These are phyloP conservation scores for Cudoniella acicularis DNA, from an alignment of 495 filamentous ascomycete genomes.

Conservation along the genomic window DNA sequence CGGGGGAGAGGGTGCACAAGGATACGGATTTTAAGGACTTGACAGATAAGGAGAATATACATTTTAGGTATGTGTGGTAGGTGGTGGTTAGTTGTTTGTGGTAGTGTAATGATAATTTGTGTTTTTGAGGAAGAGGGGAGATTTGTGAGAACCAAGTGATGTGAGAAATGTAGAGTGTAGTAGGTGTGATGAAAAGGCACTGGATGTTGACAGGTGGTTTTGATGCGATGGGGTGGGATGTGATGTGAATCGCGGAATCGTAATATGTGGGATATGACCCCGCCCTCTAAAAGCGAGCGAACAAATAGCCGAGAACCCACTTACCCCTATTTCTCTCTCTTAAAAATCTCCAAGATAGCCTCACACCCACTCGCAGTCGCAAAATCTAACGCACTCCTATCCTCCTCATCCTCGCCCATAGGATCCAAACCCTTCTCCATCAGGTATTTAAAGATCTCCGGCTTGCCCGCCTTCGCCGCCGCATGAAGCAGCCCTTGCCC, in stretches of 20 bases:
- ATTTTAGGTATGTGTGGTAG: conserved; percentile 27
- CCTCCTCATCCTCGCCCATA: conserved; percentile 25
- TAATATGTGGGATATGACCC: too few species aligned
- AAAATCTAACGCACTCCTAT: conserved; percentile 20
- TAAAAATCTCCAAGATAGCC: conserved; percentile 5
- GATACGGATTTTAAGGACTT: conserved; percentile 29
- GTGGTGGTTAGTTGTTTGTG: too few species aligned
- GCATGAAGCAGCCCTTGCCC: conserved; percentile 4
- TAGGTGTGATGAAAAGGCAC: too few species aligned
- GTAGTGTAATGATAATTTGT: too few species aligned
- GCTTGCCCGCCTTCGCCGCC: not conserved
- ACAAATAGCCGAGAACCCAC: too few species aligned
- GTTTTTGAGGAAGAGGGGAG: too few species aligned
- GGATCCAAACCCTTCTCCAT: conserved; percentile 29
- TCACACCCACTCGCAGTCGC: not conserved
- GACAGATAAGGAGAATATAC: conserved; percentile 33
- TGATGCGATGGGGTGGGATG: too few species aligned
- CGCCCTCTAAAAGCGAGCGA: too few species aligned
- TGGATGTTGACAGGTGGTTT: too few species aligned
- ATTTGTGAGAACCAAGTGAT: too few species aligned
- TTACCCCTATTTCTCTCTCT: not conserved
- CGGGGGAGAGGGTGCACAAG: conserved; percentile 9
- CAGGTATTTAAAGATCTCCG: conserved; percentile 21
- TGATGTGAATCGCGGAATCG: too few species aligned
- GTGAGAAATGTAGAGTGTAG: too few species aligned